These are phyloP conservation scores for Saccharomycopsis fibuligera DNA, from an alignment of 805 yeast species.

Conservation along the genomic window DNA sequence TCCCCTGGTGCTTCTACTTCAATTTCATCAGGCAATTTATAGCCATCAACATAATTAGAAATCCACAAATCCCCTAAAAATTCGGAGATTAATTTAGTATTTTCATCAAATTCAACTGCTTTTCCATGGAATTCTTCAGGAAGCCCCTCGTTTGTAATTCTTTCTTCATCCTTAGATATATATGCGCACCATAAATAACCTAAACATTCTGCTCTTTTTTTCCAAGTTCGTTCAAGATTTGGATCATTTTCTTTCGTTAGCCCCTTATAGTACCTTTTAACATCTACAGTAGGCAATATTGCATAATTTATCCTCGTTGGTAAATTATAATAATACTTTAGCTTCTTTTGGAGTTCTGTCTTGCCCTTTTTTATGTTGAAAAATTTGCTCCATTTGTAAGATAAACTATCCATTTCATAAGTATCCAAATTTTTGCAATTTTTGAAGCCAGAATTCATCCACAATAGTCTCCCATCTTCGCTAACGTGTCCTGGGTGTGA, in stretches of 20 bases:
- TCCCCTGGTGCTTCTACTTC: background rate
- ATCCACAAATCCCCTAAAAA: constrained; percentile 29
- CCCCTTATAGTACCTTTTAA: constrained; percentile 24
- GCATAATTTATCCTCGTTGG: constrained; percentile 32
- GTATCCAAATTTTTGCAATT: constrained; percentile 42
- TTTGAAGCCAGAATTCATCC: constrained; percentile 68
- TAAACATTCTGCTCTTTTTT: constrained; percentile 31
- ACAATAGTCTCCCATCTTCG: constrained; percentile 31
- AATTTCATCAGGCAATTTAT: constrained; percentile 8
- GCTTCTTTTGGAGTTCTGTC: constrained; percentile 3
- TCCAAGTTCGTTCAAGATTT: constrained; percentile 31
- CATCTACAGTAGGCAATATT: constrained; percentile 34
- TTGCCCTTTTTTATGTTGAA: constrained; percentile 21
- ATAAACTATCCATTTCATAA: constrained; percentile 32
- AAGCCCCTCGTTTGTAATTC: background rate
- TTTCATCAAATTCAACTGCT: constrained; percentile 24
- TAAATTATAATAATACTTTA: constrained; percentile 22
- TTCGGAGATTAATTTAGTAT: constrained; percentile 23
- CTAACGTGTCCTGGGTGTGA: constrained; percentile 56
- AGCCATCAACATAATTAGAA: constrained; percentile 12
- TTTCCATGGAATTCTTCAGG: constrained; percentile 22
- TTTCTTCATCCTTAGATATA: constrained; percentile 12
- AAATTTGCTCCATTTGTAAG: constrained; percentile 27
- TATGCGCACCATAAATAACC: constrained; percentile 44
- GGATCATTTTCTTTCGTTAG: background rate